Base-by-base conservation (phyloP, 2,329 filamentous ascomycete genomes). In the Colletotrichum paranaense region DNA sequence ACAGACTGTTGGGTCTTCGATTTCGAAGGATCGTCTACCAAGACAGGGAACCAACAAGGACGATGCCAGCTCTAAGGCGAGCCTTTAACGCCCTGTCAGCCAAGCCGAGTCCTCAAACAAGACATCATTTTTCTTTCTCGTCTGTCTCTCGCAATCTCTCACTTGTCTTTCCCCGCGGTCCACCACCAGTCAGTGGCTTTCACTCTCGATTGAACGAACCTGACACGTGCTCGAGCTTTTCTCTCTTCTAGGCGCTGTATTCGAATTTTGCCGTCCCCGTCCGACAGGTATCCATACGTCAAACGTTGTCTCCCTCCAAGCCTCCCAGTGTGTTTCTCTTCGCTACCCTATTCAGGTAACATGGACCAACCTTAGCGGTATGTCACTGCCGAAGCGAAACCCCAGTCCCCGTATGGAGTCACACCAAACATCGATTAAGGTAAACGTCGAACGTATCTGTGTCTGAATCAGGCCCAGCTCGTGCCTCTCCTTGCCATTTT, bases 191-290 rank as follows among this genome's bases (percentile, higher is more conserved):
- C 26, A 59, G 7, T 28, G 38, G 22, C 22, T 22, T 30, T 63
- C 14, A 9, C 6, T 11, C 53, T 46, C 32, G 32, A 32, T 70
- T 60, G 67, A 73, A 64, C 16, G 70, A 70, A 65, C 67, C 46
- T 73, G 70, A 73, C 60, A 70, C 56, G 52, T 38, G 59, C 55
- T 26, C 32, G 38, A 35, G 26, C 60, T 22, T 2, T 46, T 42
- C 5, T 46, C 16, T 1, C 16, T n/a, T 52, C 22, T 57, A 16
- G 38, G 35, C 35, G 28, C 60, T 26, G 26, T 19, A 22, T 52
- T 49, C 14, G 9, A 42, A n/a, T 55, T 24, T 55, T 14, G 35
- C 35, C 1, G 4, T 22, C 52, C 14, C 38, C 26, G 30, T 59
- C 24, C 56, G 62, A 32, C 16, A 59, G n/a, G 55, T 42, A 12